Evolutionary conservation across 176 grass and related monocot genomes (phyloP).

Genomic region (Rhynchospora breviuscula): DNA sequence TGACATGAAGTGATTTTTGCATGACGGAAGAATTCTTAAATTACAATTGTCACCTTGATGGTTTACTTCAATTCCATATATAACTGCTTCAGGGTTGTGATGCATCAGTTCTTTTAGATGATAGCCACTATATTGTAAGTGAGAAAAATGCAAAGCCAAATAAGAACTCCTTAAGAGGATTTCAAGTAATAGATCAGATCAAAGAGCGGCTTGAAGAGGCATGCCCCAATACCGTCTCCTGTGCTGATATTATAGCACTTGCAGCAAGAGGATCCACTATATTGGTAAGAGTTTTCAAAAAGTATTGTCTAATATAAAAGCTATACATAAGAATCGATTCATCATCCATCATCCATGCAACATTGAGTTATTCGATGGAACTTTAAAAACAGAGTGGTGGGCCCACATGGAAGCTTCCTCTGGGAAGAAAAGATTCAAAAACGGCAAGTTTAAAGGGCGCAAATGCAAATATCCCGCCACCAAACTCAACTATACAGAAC

Average conservation of each 20-base stretch:
- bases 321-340: not conserved
- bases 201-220: conserved; percentile 66
- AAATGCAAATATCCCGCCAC: conserved; percentile 77
- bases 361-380: not conserved
- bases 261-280: conserved; percentile 62
- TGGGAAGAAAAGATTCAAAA: conserved; percentile 85
- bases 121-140: conserved; percentile 33
- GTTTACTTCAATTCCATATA: conserved; percentile 1
- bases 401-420: conserved; percentile 67
- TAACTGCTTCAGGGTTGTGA: conserved; percentile 63
- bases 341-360: not conserved
- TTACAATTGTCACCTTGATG: not conserved
- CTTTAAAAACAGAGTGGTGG: conserved; percentile 54
- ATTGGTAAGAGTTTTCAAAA: conserved; percentile 38
- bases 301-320: conserved; percentile 4
- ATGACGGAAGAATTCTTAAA: not conserved
- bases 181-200: conserved; percentile 72
- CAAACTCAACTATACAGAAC: conserved; percentile 59
- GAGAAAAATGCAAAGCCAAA: conserved; percentile 71
- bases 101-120: conserved; percentile 67
- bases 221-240: conserved; percentile 68
- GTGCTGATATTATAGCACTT: conserved; percentile 64
- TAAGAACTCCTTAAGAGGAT: conserved; percentile 76
- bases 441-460: conserved; percentile 67
- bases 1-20: not conserved